These are phyloP conservation scores for Nicotiana attenuata DNA, from an alignment of 257 asterid species.

Conservation along the genomic window DNA sequence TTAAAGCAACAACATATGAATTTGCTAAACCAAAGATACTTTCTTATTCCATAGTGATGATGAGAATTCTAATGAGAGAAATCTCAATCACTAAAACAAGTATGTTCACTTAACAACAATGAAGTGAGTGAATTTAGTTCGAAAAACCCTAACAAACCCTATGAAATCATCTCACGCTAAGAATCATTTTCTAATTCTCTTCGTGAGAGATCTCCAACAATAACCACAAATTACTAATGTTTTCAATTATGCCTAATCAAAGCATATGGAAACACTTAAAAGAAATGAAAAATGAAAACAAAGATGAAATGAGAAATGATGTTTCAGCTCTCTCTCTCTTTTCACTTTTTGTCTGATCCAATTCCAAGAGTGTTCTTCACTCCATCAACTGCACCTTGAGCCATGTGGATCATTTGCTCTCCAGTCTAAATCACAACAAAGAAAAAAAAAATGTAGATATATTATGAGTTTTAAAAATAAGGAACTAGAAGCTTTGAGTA, in stretches of 20 bases:
- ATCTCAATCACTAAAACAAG: slow-evolving; percentile 1
- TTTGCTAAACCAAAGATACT: not conserved
- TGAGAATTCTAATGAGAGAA: not conserved
- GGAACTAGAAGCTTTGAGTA: not conserved
- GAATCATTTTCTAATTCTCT: too few relatives aligned
- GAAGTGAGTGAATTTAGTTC: not conserved
- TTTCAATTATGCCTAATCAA: not conserved
- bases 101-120: not conserved
- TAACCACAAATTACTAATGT: not conserved
- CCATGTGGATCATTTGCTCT: slow-evolving; percentile 41
- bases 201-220: not conserved
- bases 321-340: not conserved
- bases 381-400: slow-evolving; percentile 66
- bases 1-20: not conserved
- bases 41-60: not conserved
- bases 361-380: slow-evolving; percentile 67
- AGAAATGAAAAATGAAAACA: not conserved
- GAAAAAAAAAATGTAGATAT: not conserved
- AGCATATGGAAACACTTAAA: not conserved
- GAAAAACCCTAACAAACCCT: not conserved
- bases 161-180: too few relatives aligned
- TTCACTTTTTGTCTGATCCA: slow-evolving; percentile 52
- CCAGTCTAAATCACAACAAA: slow-evolving; percentile 34
- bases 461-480: not conserved
- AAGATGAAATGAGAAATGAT: not conserved